Evolutionary conservation across 2,329 filamentous ascomycete species (phyloP).

Genomic region (Botryotinia globosa): DNA sequence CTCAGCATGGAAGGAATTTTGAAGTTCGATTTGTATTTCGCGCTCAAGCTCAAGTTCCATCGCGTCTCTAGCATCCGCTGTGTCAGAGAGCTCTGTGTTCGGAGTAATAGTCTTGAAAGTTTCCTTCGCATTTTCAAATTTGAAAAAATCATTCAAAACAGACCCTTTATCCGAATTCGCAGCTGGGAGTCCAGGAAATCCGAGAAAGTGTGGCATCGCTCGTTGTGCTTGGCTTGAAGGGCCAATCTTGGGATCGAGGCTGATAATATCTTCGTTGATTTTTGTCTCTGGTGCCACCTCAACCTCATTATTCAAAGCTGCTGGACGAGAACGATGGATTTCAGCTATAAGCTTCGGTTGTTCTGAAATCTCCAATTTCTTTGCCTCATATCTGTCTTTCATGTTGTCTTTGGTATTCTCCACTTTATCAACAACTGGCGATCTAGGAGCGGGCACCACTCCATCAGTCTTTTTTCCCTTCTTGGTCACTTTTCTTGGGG

Average conservation of each 20-base stretch:
- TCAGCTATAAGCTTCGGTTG: not conserved
- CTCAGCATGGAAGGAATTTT: not conserved
- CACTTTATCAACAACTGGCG: not conserved
- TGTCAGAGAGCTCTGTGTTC: not conserved
- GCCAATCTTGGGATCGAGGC: not conserved
- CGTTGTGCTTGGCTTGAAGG: not conserved
- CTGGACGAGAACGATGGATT: not conserved
- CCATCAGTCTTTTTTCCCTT: not conserved
- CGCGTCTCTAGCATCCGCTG: not conserved
- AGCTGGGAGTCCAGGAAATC: not conserved
- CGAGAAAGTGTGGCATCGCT: no score
- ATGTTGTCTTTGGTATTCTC: not conserved
- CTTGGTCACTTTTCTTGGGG: not conserved
- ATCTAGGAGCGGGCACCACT: no score
- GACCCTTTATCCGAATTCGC: not conserved
- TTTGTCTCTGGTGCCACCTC: not conserved
- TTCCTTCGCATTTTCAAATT: not conserved
- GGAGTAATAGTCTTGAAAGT: not conserved
- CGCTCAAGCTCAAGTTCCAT: not conserved
- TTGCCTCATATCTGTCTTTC: not conserved
- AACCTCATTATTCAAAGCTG: not conserved
- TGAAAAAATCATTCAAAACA: not conserved
- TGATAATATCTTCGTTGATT: not conserved
- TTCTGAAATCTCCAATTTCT: not conserved
- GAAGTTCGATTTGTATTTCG: not conserved